Evolutionary conservation across 148 eudicot species (phyloP).

Genomic region (Selenicereus undatus): DNA sequence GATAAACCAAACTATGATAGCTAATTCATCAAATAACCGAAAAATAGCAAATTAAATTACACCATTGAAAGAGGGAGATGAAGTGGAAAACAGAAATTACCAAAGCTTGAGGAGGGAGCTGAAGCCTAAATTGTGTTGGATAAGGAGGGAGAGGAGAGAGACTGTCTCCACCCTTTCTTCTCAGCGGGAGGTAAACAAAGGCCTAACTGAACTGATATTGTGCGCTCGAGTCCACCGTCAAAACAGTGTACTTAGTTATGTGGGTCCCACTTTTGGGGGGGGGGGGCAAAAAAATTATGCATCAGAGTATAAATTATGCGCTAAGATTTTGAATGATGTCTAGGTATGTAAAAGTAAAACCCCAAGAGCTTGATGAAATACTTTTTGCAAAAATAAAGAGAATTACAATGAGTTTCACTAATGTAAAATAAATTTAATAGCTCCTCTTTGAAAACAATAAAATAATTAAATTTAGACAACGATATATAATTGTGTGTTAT

Average conservation of each 20-base stretch:
- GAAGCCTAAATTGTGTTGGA: slow-evolving; percentile 4
- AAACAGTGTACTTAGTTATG: not conserved
- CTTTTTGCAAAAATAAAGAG: too few relatives aligned
- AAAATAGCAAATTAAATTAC: not conserved
- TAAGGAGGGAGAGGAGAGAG: slow-evolving; percentile 11
- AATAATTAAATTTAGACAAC: too few relatives aligned
- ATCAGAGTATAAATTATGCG: too few relatives aligned
- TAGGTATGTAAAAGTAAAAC: too few relatives aligned
- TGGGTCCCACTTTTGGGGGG: not conserved
- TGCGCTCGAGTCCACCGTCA: slow-evolving; percentile 10
- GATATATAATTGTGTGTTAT: too few relatives aligned
- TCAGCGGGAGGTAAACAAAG: not conserved
- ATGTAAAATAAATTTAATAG: too few relatives aligned
- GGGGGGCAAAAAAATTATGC: too few relatives aligned
- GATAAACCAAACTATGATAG: not conserved
- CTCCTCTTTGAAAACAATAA: too few relatives aligned
- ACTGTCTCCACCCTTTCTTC: not conserved
- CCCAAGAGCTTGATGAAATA: too few relatives aligned
- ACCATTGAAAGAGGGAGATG: not conserved
- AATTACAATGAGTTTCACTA: too few relatives aligned
- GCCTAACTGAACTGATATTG: not conserved
- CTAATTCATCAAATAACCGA: not conserved
- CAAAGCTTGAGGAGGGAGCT: slow-evolving; percentile 1
- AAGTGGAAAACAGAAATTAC: not conserved
- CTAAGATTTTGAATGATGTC: too few relatives aligned